Conservation (phyloP, 345 rosid species). For the Corchorus olitorius region DNA sequence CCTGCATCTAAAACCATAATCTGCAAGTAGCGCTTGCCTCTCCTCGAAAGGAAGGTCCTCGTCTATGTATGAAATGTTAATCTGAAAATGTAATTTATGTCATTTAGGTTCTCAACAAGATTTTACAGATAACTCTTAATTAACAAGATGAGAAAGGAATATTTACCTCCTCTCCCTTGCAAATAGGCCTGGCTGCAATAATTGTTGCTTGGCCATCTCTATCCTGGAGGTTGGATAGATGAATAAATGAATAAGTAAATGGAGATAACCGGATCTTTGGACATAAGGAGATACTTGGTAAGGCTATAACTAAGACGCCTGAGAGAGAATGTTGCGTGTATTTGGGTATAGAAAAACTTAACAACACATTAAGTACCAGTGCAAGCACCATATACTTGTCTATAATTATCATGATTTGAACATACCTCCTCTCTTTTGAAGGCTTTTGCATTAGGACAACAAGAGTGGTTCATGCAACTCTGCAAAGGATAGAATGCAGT, state of each 20-base stretch:
- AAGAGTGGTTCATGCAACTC: constrained; percentile 95
- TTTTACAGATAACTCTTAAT: constrained; percentile 1
- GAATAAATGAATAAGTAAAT: not conserved
- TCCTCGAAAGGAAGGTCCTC: constrained; percentile 72
- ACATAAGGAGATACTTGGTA: not conserved
- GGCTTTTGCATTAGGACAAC: constrained; percentile 86
- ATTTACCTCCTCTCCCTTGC: constrained; percentile 77
- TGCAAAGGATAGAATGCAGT: constrained; percentile 93
- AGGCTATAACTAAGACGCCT: not conserved
- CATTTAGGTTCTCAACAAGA: not conserved
- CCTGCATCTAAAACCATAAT: constrained; percentile 81
- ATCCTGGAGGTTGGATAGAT: constrained; percentile 50
- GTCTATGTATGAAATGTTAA: constrained; percentile 81
- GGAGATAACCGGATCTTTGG: constrained; percentile 2
- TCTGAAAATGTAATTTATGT: constrained; percentile 38
- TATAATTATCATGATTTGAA: not conserved
- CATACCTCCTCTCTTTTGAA: constrained; percentile 93
- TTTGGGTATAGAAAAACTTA: not conserved
- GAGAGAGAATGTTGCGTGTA: not conserved
- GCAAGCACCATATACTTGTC: not conserved
- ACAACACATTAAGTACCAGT: not conserved
- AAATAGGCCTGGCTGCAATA: constrained; percentile 53
- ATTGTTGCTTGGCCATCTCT: constrained; percentile 89
- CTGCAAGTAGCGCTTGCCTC: constrained; percentile 69
- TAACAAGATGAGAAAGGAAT: not conserved